Percentiles rank a stretch among this genome's conserved stretches.
Conservation (phyloP, 441 rosid species). For the Adansonia madagascariensis region DNA sequence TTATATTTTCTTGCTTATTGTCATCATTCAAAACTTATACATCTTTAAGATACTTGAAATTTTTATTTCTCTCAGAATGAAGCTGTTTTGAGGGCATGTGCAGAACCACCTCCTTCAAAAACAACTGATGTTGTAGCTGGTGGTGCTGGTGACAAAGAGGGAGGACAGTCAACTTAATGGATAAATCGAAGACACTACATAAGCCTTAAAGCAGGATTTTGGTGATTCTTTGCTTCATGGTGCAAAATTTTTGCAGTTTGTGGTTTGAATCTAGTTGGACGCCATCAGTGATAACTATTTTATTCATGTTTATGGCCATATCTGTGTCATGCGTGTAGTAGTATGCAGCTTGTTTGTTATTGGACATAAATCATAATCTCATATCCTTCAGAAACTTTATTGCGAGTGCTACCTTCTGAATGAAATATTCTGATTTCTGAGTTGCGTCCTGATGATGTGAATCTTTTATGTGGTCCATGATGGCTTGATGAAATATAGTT, state of each 20-base stretch:
- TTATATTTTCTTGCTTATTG: neutral
- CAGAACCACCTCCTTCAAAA: conserved; percentile 55
- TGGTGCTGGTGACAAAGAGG: conserved; percentile 35
- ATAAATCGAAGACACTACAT: conserved; percentile 22
- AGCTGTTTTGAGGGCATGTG: conserved; percentile 57
- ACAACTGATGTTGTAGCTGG: conserved; percentile 28
- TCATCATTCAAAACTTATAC: neutral
- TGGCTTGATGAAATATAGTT: neutral
- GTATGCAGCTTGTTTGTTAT: neutral
- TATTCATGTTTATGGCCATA: conserved; percentile 6
- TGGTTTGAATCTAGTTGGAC: conserved; percentile 16
- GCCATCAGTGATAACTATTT: neutral
- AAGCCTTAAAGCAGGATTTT: conserved; percentile 14
- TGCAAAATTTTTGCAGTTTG: neutral
- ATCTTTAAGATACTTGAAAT: conserved; percentile 18
- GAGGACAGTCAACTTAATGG: conserved; percentile 27
- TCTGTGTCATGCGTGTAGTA: neutral
- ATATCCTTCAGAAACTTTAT: neutral
- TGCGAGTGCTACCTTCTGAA: neutral
- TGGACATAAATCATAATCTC: conserved; percentile 1
- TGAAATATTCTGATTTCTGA: too few relatives aligned
- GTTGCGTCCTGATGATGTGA: neutral
- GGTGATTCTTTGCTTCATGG: conserved; percentile 1
- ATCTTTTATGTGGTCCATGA: neutral
- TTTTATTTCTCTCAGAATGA: conserved; percentile 43